Percentiles rank a stretch among this genome's conserved stretches.
phyloP scores from a whole-genome alignment of 441 rosid species.

The Arabidopsis lyrata region DNA sequence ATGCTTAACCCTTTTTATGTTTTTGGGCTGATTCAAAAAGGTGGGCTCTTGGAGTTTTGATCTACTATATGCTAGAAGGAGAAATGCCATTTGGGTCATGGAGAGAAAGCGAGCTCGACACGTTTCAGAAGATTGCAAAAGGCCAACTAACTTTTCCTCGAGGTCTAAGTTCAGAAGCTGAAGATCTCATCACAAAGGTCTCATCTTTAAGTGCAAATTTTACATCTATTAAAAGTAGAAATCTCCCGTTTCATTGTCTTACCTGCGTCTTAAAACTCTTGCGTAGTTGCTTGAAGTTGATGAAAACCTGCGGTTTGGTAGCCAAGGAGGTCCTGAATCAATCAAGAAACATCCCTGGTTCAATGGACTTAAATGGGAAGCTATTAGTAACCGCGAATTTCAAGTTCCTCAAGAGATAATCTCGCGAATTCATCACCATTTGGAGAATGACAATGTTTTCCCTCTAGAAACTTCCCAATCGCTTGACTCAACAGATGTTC shows the following conservation, averaged over 20 bases:
- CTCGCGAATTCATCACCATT: conserved; percentile 59
- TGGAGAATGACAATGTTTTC: conserved; percentile 50
- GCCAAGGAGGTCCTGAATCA: conserved; percentile 59
- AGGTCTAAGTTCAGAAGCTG: conserved; percentile 67
- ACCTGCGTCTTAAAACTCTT: conserved; percentile 25
- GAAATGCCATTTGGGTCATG: conserved; percentile 95
- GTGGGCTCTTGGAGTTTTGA: conserved; percentile 95
- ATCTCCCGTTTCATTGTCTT: conserved; percentile 10
- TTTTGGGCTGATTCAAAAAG: conserved; percentile 41
- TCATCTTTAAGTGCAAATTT: conserved; percentile 31
- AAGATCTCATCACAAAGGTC: conserved; percentile 86
- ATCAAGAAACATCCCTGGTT: conserved; percentile 86
- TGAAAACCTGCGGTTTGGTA: conserved; percentile 73
- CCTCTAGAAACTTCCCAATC: conserved; percentile 50
- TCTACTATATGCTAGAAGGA: conserved; percentile 79
- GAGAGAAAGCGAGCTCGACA: conserved; percentile 87
- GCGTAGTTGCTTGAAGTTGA: conserved; percentile 83
- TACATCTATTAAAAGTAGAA: not conserved
- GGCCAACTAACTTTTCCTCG: conserved; percentile 70
- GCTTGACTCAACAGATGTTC: conserved; percentile 57
- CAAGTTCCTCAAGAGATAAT: conserved; percentile 72
- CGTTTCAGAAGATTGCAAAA: conserved; percentile 78
- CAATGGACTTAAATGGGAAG: conserved; percentile 66
- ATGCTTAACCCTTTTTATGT: not conserved
- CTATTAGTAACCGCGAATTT: conserved; percentile 53